Base-by-base conservation (phyloP, 2,329 filamentous ascomycete genomes). In the Mariannaea sp. region DNA sequence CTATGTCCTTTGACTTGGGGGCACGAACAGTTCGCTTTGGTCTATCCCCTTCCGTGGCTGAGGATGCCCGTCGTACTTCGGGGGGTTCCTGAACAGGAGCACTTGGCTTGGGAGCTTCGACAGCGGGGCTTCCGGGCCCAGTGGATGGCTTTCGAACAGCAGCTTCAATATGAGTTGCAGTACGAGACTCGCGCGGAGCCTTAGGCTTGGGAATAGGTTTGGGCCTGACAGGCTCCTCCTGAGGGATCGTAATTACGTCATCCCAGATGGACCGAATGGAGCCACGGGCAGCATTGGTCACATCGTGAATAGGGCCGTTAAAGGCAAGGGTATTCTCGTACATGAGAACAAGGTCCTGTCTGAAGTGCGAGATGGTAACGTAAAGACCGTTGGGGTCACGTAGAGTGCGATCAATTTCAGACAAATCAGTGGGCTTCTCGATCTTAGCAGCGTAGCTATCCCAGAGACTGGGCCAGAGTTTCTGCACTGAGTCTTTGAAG, bases 21-120 rank as follows among this genome's bases (percentile, higher is more conserved):
- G 92, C 89, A 65, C 96, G 91, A 49, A 97, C 96, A 12, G 93
- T 91, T 48, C 94, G 88, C 78, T 97, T 97, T 9, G 93, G 92
- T 45, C 94, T 85, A 59, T 85, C 82, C 51, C 87, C 88, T 61
- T 92, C 90, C 4, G 82, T 81, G 53, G 87, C 88, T 5, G 85
- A 87, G 1, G 90, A 96, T 65, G 95, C 91, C 16, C 93, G 88
- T 48, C 94, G 88, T 59, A 67, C 57, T 35, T 70, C 65, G 14
- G 62, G 45, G 5, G 59, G 47, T 13, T 65, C 60, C 41, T 60
- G 62, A 30, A 57, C 36, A n/a, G 60, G 32, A 17, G 52, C 20
- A 22, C 55, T 41, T 17, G 64, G 52, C 45, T 65, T 65, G 32
- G 55, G 55, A 1, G 57, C 53, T 14, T 65, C 64, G 4, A 63